Conservation (phyloP, 306 rosid species). For the Begonia masoniana region DNA sequence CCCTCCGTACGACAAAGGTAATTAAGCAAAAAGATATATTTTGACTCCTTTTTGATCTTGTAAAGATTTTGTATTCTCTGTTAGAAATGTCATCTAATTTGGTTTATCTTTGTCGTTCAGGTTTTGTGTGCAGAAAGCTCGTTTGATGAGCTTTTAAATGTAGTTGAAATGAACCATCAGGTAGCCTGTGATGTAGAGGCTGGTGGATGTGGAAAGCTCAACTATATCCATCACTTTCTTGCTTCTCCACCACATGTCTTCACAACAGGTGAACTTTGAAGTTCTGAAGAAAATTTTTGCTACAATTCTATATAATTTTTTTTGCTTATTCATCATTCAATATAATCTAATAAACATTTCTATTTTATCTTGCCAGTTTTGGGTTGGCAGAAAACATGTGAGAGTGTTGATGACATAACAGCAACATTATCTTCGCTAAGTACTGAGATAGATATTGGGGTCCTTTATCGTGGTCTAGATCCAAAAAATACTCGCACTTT, state of each 20-base stretch:
- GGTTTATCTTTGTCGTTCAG: constrained; percentile 17
- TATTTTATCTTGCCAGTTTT: constrained; percentile 46
- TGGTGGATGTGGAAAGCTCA: constrained; percentile 83
- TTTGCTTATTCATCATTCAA: background rate
- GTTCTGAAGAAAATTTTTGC: constrained; percentile 3
- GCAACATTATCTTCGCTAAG: constrained; percentile 65
- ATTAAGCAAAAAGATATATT: too few species aligned
- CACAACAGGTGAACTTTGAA: constrained; percentile 55
- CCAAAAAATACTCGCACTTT: constrained; percentile 53
- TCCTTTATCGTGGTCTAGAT: constrained; percentile 78
- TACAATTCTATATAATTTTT: background rate
- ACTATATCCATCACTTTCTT: constrained; percentile 84
- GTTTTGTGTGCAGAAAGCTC: constrained; percentile 50
- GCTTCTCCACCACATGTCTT: constrained; percentile 77
- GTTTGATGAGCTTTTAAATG: constrained; percentile 69
- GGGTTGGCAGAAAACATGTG: constrained; percentile 95
- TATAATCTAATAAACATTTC: constrained; percentile 2
- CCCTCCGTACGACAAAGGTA: background rate
- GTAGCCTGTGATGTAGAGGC: constrained; percentile 76
- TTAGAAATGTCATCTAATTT: too few species aligned
- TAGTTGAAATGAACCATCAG: constrained; percentile 85
- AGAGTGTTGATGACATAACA: constrained; percentile 64
- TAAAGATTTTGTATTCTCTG: too few species aligned
- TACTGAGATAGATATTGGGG: constrained; percentile 66
- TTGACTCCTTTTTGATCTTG: too few species aligned